A percentile compares a stretch with the other conserved stretches of the same genome.
Evolutionary conservation across 108 stramenopile species (phyloP).

Genomic region (Craspedostauros australis): DNA sequence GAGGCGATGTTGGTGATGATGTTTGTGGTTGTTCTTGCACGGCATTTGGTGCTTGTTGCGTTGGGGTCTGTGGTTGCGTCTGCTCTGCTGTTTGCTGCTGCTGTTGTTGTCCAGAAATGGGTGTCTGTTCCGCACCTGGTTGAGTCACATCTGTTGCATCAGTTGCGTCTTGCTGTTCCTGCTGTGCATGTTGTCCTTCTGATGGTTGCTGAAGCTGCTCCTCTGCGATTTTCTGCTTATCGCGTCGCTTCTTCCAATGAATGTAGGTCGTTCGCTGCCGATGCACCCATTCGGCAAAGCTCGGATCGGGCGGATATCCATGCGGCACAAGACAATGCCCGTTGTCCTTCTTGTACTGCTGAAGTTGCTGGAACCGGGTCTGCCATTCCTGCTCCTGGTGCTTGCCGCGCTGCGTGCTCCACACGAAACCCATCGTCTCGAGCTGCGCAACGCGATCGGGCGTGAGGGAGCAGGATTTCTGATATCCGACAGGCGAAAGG

Average conservation of each 20-base stretch:
- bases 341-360: conserved; percentile 18
- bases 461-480: conserved; percentile 44
- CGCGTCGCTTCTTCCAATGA: background rate
- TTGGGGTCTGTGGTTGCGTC: background rate
- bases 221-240: too few species aligned
- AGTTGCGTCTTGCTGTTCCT: background rate
- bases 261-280: conserved; percentile 25
- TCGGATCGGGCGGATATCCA: conserved; percentile 19
- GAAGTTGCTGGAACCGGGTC: conserved; percentile 13
- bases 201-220: conserved; percentile 1
- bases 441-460: conserved; percentile 39
- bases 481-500: conserved; percentile 16
- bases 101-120: background rate
- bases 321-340: conserved; percentile 30
- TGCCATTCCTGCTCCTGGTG: conserved; percentile 24
- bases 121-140: background rate
- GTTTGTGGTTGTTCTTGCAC: too few species aligned
- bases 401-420: conserved; percentile 23
- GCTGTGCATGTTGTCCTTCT: background rate
- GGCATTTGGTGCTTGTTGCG: too few species aligned
- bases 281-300: conserved; percentile 33
- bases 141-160: background rate
- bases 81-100: background rate
- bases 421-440: conserved; percentile 47
- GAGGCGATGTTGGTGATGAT: too few species aligned